These are phyloP conservation scores for Lactifluus hygrophoroides DNA, from an alignment of 768 basidiomycete genomes.

Conservation along the genomic window DNA sequence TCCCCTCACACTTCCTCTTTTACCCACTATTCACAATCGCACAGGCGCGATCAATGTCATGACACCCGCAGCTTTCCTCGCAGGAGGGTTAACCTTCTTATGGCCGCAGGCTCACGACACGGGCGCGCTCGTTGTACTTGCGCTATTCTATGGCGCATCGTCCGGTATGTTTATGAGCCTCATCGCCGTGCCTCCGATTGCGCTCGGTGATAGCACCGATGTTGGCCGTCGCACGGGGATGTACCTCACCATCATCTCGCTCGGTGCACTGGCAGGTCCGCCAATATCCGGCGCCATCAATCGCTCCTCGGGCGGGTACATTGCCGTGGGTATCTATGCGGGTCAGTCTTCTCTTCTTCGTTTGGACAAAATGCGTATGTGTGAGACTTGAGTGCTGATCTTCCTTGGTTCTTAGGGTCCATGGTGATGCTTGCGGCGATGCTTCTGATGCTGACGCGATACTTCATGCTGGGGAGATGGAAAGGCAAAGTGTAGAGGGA, in stretches of 20 bases:
- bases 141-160: conserved; percentile 55
- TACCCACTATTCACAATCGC: neutral
- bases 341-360: too few relatives aligned
- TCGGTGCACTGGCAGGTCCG: conserved; percentile 63
- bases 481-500: neutral
- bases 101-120: conserved; percentile 58
- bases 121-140: conserved; percentile 41
- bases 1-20: neutral
- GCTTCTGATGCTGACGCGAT: neutral
- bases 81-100: conserved; percentile 50
- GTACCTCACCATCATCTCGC: conserved; percentile 48
- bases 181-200: conserved; percentile 46
- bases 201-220: conserved; percentile 51
- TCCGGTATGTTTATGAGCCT: conserved; percentile 57
- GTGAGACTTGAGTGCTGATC: too few relatives aligned
- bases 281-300: conserved; percentile 69
- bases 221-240: conserved; percentile 60
- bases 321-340: conserved; percentile 46
- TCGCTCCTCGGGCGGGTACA: conserved; percentile 42
- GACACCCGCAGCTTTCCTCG: conserved; percentile 48
- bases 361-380: too few relatives aligned
- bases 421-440: neutral
- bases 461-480: neutral
- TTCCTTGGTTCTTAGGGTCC: neutral
- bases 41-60: conserved; percentile 62